Conservation (phyloP, 176 grass and related monocot genomes). For the Paspalum notatum region DNA sequence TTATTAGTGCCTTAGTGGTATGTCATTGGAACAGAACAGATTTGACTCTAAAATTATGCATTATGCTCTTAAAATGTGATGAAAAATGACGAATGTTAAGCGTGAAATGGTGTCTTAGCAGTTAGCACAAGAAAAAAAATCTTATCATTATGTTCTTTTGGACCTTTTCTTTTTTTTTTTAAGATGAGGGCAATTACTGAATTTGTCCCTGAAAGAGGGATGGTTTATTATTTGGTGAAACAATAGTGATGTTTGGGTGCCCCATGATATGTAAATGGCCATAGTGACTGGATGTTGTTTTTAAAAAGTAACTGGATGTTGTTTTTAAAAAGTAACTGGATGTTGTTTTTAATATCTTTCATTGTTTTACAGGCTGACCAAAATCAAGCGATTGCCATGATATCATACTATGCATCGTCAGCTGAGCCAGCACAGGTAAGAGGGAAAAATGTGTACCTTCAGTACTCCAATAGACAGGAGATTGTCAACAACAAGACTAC, state of each 20-base stretch:
- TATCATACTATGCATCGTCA: slow-evolving; percentile 90
- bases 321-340: neutral
- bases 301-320: neutral
- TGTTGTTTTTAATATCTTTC: slow-evolving; percentile 13
- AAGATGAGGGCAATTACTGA: neutral
- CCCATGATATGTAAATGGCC: neutral
- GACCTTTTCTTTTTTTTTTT: neutral
- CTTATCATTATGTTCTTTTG: neutral
- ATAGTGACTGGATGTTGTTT: too few species aligned
- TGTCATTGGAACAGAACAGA: neutral
- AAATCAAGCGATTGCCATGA: slow-evolving; percentile 89
- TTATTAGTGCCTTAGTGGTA: neutral
- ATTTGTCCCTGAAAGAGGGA: neutral
- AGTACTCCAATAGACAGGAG: slow-evolving; percentile 95
- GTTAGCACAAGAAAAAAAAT: neutral
- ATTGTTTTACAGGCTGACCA: slow-evolving; percentile 66
- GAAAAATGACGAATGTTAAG: neutral
- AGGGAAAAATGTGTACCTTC: slow-evolving; percentile 96
- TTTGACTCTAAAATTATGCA: neutral
- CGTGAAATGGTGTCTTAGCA: neutral
- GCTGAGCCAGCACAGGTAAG: slow-evolving; percentile 92
- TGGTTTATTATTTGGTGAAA: neutral
- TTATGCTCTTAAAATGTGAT: neutral
- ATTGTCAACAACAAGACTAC: slow-evolving; percentile 82
- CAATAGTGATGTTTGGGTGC: neutral